phyloP scores from a whole-genome alignment of 106 monocot species.

The Acorus calamus region DNA sequence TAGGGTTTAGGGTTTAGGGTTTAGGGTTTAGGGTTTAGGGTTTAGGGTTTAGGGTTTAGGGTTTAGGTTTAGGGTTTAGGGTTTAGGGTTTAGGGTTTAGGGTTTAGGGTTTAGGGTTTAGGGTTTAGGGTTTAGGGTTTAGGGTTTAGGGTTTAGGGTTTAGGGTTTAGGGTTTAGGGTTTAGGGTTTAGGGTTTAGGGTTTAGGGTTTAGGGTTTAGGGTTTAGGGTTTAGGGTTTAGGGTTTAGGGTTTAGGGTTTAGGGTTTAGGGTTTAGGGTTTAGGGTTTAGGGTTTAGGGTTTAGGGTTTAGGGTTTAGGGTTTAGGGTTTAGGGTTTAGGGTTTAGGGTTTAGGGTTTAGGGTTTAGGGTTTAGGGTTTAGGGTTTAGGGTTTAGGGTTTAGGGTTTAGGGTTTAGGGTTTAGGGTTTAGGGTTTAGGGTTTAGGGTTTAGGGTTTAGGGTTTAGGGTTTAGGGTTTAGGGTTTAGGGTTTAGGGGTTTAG shows the following conservation, averaged over 20 bases:
- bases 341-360: constrained; percentile 4
- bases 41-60: constrained; percentile 4
- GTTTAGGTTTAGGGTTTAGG: constrained; percentile 10
- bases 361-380: constrained; percentile 7
- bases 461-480: not conserved
- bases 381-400: constrained; percentile 11
- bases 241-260: constrained; percentile 7
- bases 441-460: constrained; percentile 1
- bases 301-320: constrained; percentile 5
- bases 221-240: constrained; percentile 10
- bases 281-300: constrained; percentile 5
- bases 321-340: constrained; percentile 5
- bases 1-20: constrained; percentile 8
- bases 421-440: constrained; percentile 5
- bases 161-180: constrained; percentile 11
- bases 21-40: constrained; percentile 3
- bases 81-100: constrained; percentile 14
- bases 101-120: constrained; percentile 7
- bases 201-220: constrained; percentile 8
- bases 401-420: constrained; percentile 7
- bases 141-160: constrained; percentile 10
- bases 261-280: not conserved
- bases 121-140: constrained; percentile 13
- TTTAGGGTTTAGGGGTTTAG: constrained; percentile 1
- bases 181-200: constrained; percentile 11